These are phyloP conservation scores for Apiospora kogelbergensis DNA, from an alignment of 2,329 filamentous ascomycete species.

Conservation along the genomic window DNA sequence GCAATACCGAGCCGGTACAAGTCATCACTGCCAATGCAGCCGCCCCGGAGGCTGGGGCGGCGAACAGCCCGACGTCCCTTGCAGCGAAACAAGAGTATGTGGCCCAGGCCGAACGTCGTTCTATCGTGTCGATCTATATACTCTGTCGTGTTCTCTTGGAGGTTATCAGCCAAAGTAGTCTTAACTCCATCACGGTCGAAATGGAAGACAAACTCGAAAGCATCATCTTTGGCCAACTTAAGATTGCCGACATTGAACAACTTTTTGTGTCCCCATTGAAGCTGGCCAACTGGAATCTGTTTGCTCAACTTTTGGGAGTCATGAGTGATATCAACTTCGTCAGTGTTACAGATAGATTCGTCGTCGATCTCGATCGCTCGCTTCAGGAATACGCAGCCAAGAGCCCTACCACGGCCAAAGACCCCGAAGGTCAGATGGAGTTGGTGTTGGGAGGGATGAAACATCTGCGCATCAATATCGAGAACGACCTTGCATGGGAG, in stretches of 20 bases:
- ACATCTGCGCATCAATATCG: slow-evolving; percentile 75
- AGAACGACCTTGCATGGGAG: slow-evolving; percentile 75
- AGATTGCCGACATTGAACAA: slow-evolving; percentile 82
- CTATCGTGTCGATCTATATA: slow-evolving; percentile 93
- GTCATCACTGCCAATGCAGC: slow-evolving; percentile 31
- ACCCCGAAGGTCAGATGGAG: slow-evolving; percentile 79
- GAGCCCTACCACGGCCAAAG: slow-evolving; percentile 57
- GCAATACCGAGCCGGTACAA: slow-evolving; percentile 73
- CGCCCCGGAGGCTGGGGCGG: slow-evolving; percentile 28
- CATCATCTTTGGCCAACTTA: slow-evolving; percentile 95
- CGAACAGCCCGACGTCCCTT: slow-evolving; percentile 39
- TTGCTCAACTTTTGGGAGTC: slow-evolving; percentile 87
- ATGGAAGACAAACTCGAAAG: slow-evolving; percentile 93
- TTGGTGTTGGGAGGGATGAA: slow-evolving; percentile 90
- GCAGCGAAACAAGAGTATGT: slow-evolving; percentile 68
- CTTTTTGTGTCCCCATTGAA: slow-evolving; percentile 76
- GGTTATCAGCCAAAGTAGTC: slow-evolving; percentile 85
- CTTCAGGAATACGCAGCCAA: slow-evolving; percentile 76
- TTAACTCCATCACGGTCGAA: slow-evolving; percentile 79
- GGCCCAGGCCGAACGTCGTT: slow-evolving; percentile 80
- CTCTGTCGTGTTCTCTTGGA: slow-evolving; percentile 91
- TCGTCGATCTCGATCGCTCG: slow-evolving; percentile 75
- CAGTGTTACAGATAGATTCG: slow-evolving; percentile 78
- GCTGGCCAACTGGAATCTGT: slow-evolving; percentile 93
- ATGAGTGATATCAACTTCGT: slow-evolving; percentile 94